Evolutionary conservation across 2,329 filamentous ascomycete species (phyloP).

Genomic region (Sporothrix luriei): DNA sequence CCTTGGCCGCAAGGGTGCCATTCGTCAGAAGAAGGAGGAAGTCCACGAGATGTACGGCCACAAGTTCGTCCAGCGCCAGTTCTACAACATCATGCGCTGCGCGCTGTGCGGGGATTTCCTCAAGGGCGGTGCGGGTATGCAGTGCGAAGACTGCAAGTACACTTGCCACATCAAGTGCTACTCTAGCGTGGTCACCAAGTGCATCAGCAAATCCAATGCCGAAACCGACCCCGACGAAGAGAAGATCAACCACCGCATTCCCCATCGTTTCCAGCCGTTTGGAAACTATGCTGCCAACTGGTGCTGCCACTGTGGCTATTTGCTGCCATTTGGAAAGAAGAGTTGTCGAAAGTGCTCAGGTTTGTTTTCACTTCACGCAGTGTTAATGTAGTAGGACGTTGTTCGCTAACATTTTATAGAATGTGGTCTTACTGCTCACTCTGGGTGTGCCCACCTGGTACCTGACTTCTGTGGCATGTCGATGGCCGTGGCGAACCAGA

Average conservation of each 20-base stretch:
- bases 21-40: slow-evolving; percentile 96
- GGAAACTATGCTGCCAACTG: slow-evolving; percentile 98
- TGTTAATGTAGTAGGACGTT: background rate
- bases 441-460: slow-evolving; percentile 88
- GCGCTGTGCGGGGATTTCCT: slow-evolving; percentile 96
- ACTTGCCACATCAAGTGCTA: slow-evolving; percentile 99
- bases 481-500: slow-evolving; percentile 94
- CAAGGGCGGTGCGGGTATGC: slow-evolving; percentile 98
- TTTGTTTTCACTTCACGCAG: slow-evolving; percentile 47
- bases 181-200: slow-evolving; percentile 94
- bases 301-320: slow-evolving; percentile 98
- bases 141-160: slow-evolving; percentile 99
- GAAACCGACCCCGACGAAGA: slow-evolving; percentile 98
- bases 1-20: slow-evolving; percentile 90
- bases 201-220: slow-evolving; percentile 98
- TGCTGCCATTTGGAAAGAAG: slow-evolving; percentile 91
- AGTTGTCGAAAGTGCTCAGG: slow-evolving; percentile 90
- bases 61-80: slow-evolving; percentile 98
- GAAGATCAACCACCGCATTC: slow-evolving; percentile 99
- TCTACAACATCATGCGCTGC: slow-evolving; percentile 99
- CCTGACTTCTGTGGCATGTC: slow-evolving; percentile 99
- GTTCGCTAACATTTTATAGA: slow-evolving; percentile 56
- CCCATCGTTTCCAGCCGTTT: slow-evolving; percentile 94
- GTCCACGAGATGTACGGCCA: slow-evolving; percentile 98
- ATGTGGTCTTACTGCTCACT: slow-evolving; percentile 88